Conservation (phyloP, 176 grass and related monocot genomes). For the Phoenix roebelenii region DNA sequence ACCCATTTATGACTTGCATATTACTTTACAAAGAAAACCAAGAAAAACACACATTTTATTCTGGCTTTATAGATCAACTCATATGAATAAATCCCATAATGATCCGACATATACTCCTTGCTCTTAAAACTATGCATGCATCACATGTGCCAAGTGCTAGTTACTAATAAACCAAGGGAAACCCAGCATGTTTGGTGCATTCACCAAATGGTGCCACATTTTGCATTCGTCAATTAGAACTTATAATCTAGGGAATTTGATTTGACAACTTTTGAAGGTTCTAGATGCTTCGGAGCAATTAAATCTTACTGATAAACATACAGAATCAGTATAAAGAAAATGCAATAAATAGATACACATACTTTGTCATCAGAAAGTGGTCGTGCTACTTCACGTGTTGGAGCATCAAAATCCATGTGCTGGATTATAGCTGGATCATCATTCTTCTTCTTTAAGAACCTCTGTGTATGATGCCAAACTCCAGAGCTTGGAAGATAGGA, state of each 20-base stretch:
- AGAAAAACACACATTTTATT: too few species aligned
- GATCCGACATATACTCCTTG: too few species aligned
- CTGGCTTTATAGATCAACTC: too few species aligned
- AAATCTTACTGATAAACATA: not conserved
- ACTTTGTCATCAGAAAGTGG: constrained; percentile 84
- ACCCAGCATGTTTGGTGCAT: too few species aligned
- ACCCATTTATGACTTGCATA: too few species aligned
- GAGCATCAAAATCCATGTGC: constrained; percentile 97
- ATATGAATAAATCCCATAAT: too few species aligned
- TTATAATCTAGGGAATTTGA: not conserved
- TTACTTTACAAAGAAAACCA: too few species aligned
- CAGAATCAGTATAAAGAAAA: too few species aligned
- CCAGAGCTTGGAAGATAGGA: constrained; percentile 95
- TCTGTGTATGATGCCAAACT: constrained; percentile 93
- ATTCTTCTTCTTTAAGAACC: constrained; percentile 56
- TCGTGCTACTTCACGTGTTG: constrained; percentile 79
- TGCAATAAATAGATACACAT: constrained; percentile 15
- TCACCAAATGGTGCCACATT: too few species aligned
- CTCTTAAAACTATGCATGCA: too few species aligned
- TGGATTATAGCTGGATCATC: constrained; percentile 63
- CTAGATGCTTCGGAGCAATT: not conserved
- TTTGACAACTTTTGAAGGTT: not conserved
- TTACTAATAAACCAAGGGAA: too few species aligned
- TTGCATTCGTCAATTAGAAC: not conserved
- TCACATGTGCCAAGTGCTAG: too few species aligned